Percentiles rank a stretch among this genome's conserved stretches.
These are phyloP conservation scores for Rhodotorula sp. DNA, from an alignment of 1,284 basidiomycete genomes.

Conservation along the genomic window DNA sequence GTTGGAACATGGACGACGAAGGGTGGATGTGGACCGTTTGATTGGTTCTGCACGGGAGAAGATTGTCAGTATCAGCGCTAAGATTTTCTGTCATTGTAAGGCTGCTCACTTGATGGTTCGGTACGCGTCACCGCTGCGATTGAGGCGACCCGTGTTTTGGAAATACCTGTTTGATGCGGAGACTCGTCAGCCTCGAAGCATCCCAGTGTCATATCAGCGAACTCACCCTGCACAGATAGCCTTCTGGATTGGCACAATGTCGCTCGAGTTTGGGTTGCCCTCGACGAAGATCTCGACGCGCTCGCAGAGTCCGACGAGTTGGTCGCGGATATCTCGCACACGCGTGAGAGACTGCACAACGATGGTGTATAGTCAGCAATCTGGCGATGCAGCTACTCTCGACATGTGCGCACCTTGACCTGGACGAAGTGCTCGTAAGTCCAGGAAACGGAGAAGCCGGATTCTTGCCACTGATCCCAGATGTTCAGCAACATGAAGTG, in stretches of 20 bases:
- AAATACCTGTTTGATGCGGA: constrained; percentile 28
- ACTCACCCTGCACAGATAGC: constrained; percentile 76
- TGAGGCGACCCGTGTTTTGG: constrained; percentile 45
- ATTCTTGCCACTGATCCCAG: constrained; percentile 98
- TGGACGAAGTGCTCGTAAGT: constrained; percentile 84
- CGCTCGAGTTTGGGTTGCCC: constrained; percentile 81
- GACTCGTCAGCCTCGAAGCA: neutral
- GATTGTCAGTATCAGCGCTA: neutral
- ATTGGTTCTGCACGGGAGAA: constrained; percentile 68
- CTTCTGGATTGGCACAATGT: constrained; percentile 90
- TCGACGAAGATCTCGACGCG: constrained; percentile 90
- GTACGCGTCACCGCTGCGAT: constrained; percentile 46
- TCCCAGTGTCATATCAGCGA: constrained; percentile 54
- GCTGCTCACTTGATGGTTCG: constrained; percentile 42
- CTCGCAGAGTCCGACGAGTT: constrained; percentile 90
- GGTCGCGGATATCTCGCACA: constrained; percentile 91
- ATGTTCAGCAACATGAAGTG: constrained; percentile 96
- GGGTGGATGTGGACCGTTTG: constrained; percentile 97
- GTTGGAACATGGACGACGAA: constrained; percentile 89
- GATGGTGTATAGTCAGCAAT: neutral
- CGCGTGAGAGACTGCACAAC: constrained; percentile 66
- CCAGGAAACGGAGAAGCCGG: constrained; percentile 80
- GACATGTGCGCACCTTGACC: constrained; percentile 61
- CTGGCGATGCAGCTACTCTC: too few species aligned
- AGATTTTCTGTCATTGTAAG: too few species aligned